Evolutionary conservation across 2,329 filamentous ascomycete genomes (phyloP), one percentile per base, ranked within the genome.

Genomic region (Exophiala xenobiotica): DNA sequence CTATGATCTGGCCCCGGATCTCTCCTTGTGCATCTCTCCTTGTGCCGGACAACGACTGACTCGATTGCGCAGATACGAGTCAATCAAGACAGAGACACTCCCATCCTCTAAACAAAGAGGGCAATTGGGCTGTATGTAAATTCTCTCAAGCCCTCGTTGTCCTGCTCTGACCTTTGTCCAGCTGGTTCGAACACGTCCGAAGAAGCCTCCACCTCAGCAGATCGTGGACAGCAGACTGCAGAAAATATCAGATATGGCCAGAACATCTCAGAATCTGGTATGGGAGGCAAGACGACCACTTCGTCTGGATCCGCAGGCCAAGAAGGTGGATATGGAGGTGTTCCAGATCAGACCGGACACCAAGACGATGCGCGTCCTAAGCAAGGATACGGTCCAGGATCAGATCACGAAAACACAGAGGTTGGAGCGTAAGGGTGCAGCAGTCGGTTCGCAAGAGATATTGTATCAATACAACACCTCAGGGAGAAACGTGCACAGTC

Each of bases 221-320:
- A 58, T 3, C 50, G 57, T 56, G 68, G 74, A 53, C 63, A 76
- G 63, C 67, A 72, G 65, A 70, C 69, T 55, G 75, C 72, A 29
- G 77, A 77, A 55, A 80, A 80, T 58, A 74, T 79, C 2, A 68
- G 76, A 35, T 81, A 78, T 58, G 81, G 80, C 5, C 76, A 82
- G 64, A 71, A 71, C 4, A 79, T 82, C 31, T 76, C 74, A 27
- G 78, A 82, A 62, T 65, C 77, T 22, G 80, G 79, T 2, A 73
- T 78, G 64, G 80, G 79, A 26, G 78, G 77, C 5, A 70, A 75
- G 67, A 82, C 79, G 29, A 68, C 66, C 24, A 70, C 67, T 20
- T 64, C 68, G 53, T 35, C 69, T 62, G 53, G 66, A 54, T 51
- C 68, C 59, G 62, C 68, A 50, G 60, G 70, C 63, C 63, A 74